Evolutionary conservation across 2,329 filamentous ascomycete genomes (phyloP), one percentile per base, ranked within the genome.

Genomic region (Calonectria hawksworthii): DNA sequence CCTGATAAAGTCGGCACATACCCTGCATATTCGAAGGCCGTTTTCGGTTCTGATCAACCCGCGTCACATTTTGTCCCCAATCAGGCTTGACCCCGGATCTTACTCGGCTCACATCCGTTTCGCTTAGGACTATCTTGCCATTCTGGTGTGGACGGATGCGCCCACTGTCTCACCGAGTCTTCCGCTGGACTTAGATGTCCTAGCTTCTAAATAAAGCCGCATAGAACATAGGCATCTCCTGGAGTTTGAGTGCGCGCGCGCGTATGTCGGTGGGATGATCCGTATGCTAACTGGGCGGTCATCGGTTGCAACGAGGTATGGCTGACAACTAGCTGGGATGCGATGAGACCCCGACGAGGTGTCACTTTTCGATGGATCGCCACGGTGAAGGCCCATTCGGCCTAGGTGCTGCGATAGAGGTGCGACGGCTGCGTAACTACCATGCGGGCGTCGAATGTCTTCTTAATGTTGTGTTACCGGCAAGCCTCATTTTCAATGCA

Each of bases 61-160:
- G 47, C 59, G 68, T 63, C 59, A 65, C 68, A 54, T 34, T 34
- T 61, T 56, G 56, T 54, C 44, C 68, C 51, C 51, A 64, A 66
- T 38, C 61, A 56, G 59, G 59, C 50, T 54, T 65, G 68, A 66
- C 47, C 59, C 68, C 50, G 68, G 59, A 66, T 71, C 47, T 71
- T 66, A 30, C 50, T 71, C 63, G 68, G 68, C 59, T 71, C 68
- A 64, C 34, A 71, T 71, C 50, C 59, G 68, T 63, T 51, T 63
- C 68, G 59, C 38, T 65, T 66, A 56, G 32, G 47, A 51, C 21
- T 36, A 44, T 64, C 50, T 21, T 70, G 59, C 26, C 68, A 16
- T 70, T 34, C 65, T n/a, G 41, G 38, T 47, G 61, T 71, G 68
- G 64, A 41, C 16, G 34, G 59, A 54, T 64, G 61, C 16, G 56